Conservation (phyloP, 345 rosid species). For the Stellera chamaejasme region DNA sequence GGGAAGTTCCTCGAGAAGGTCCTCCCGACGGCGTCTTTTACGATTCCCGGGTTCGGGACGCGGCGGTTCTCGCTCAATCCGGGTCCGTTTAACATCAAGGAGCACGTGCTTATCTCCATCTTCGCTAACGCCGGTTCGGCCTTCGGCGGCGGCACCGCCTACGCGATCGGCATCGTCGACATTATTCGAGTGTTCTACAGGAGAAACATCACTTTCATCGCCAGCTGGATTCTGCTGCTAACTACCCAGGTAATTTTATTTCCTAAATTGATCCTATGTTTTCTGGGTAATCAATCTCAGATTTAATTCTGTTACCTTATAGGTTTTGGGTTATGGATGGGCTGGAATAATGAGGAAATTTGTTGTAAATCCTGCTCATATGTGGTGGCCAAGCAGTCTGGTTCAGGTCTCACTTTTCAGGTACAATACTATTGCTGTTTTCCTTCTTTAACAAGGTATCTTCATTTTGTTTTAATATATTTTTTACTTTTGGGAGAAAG, state of each 20-base stretch:
- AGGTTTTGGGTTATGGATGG: slow-evolving; percentile 69
- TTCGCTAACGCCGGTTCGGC: slow-evolving; percentile 54
- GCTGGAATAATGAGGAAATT: slow-evolving; percentile 55
- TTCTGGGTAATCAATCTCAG: neutral
- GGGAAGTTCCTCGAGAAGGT: slow-evolving; percentile 39
- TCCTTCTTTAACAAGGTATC: too few species aligned
- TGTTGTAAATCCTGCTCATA: slow-evolving; percentile 57
- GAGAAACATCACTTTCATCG: slow-evolving; percentile 43
- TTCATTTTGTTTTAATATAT: too few species aligned
- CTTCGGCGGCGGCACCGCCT: slow-evolving; percentile 46
- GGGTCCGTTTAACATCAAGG: slow-evolving; percentile 43
- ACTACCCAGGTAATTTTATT: slow-evolving; percentile 45
- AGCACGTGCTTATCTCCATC: slow-evolving; percentile 42
- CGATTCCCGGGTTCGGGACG: slow-evolving; percentile 27
- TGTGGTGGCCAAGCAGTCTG: slow-evolving; percentile 69
- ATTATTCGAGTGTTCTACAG: slow-evolving; percentile 48
- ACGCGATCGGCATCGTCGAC: slow-evolving; percentile 45
- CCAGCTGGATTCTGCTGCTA: slow-evolving; percentile 50
- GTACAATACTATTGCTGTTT: slow-evolving; percentile 11
- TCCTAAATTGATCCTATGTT: neutral
- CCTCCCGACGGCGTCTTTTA: slow-evolving; percentile 34
- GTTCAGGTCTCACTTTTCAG: slow-evolving; percentile 61
- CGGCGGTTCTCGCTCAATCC: slow-evolving; percentile 36
- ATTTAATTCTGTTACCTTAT: slow-evolving; percentile 3
- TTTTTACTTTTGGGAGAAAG: too few species aligned